A percentile compares a stretch with the other conserved stretches of the same genome.
These are phyloP conservation scores for Neofusicoccum ribis DNA, from an alignment of 2,329 filamentous ascomycete genomes.

Conservation along the genomic window DNA sequence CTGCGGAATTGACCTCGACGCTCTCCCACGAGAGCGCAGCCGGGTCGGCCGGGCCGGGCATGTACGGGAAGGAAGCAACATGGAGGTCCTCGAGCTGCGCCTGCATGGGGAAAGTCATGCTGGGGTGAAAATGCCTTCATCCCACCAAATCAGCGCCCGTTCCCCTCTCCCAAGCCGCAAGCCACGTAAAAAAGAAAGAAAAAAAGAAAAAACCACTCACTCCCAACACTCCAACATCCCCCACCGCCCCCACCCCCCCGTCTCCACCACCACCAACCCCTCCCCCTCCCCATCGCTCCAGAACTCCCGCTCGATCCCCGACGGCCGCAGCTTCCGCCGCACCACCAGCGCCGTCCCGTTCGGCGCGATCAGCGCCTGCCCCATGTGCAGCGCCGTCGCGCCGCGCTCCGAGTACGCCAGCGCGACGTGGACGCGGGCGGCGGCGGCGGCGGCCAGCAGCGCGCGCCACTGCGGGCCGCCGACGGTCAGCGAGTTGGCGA, in stretches of 20 bases:
- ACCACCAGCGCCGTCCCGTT: slow-evolving; percentile 35
- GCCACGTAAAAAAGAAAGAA: background rate
- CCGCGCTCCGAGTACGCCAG: slow-evolving; percentile 34
- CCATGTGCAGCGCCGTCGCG: slow-evolving; percentile 34
- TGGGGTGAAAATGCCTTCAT: background rate
- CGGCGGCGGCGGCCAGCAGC: slow-evolving; percentile 34
- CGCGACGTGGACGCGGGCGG: slow-evolving; percentile 31
- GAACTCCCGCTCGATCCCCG: slow-evolving; percentile 35
- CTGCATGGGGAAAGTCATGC: background rate
- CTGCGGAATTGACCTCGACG: background rate
- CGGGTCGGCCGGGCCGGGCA: background rate
- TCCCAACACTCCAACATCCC: slow-evolving; percentile 36
- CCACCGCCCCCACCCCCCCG: slow-evolving; percentile 34
- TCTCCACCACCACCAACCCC: slow-evolving; percentile 23
- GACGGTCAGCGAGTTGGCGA: slow-evolving; percentile 22
- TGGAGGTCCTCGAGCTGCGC: background rate
- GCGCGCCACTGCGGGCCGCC: slow-evolving; percentile 39
- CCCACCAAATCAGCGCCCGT: no score
- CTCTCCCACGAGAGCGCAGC: background rate
- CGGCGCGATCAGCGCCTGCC: slow-evolving; percentile 36
- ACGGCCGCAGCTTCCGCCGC: slow-evolving; percentile 40
- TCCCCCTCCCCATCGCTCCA: slow-evolving; percentile 38
- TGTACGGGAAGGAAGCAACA: background rate
- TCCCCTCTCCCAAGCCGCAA: background rate
- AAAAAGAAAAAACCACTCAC: background rate